Percentiles rank a stretch among this genome's conserved stretches.
These are phyloP conservation scores for Medicago ruthenica DNA, from an alignment of 306 rosid species.

Conservation along the genomic window DNA sequence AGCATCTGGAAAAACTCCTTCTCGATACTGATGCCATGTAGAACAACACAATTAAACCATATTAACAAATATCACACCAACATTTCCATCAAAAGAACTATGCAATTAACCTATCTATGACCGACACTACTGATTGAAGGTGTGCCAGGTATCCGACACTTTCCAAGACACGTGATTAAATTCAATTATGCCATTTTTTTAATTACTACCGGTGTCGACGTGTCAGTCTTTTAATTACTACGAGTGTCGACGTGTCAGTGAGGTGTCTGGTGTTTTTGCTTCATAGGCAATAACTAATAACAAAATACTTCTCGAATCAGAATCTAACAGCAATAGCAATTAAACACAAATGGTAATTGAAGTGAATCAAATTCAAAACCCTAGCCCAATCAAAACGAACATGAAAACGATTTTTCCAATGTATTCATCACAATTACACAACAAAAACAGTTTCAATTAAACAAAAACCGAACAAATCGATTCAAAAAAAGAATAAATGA, in stretches of 20 bases:
- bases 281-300: not conserved
- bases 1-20: constrained; percentile 53
- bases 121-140: too few relatives aligned
- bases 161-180: too few relatives aligned
- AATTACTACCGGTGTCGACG: too few relatives aligned
- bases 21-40: constrained; percentile 59
- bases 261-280: too few relatives aligned
- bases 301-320: constrained; percentile 17
- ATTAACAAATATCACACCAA: constrained; percentile 47
- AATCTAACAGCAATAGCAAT: constrained; percentile 28
- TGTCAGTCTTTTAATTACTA: too few relatives aligned
- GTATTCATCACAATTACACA: constrained; percentile 22
- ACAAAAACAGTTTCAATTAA: constrained; percentile 6
- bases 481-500: not conserved
- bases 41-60: constrained; percentile 54
- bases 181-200: too few relatives aligned
- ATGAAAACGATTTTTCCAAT: constrained; percentile 11
- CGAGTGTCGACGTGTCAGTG: too few relatives aligned
- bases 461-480: constrained; percentile 6
- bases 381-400: constrained; percentile 39
- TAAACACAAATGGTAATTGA: constrained; percentile 30
- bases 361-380: constrained; percentile 47
- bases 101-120: not conserved
- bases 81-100: constrained; percentile 17
- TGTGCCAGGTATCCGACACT: too few relatives aligned